Percentiles rank a stretch among this genome's conserved stretches.
phyloP scores from a whole-genome alignment of 1,284 basidiomycete species.

The Vanrija pseudolonga region DNA sequence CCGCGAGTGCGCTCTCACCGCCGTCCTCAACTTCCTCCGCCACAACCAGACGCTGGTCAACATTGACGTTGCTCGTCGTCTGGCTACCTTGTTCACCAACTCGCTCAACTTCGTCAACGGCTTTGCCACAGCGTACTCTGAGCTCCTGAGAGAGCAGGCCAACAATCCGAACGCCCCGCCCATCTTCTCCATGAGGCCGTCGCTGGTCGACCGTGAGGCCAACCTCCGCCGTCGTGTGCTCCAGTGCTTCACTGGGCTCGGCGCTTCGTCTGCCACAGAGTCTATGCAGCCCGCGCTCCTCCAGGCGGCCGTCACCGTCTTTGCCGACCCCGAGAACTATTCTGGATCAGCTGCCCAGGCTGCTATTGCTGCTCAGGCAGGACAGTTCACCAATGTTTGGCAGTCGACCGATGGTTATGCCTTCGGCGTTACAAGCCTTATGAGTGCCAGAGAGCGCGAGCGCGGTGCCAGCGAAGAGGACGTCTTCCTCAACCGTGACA shows the following conservation, averaged over 20 bases:
- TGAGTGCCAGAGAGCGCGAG: constrained; percentile 43
- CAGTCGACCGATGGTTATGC: constrained; percentile 82
- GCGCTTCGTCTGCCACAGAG: constrained; percentile 73
- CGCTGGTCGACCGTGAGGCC: constrained; percentile 74
- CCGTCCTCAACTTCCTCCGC: constrained; percentile 80
- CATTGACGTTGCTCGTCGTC: constrained; percentile 81
- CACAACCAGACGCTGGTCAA: constrained; percentile 79
- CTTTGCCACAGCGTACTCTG: constrained; percentile 51
- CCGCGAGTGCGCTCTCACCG: constrained; percentile 82
- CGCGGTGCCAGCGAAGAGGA: constrained; percentile 47
- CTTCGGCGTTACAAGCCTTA: constrained; percentile 78
- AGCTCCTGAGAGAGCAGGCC: constrained; percentile 46
- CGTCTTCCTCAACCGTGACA: constrained; percentile 70
- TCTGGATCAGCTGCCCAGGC: constrained; percentile 82
- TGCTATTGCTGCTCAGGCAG: constrained; percentile 82
- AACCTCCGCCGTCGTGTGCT: constrained; percentile 79
- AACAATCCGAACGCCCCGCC: constrained; percentile 27
- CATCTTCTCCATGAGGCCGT: constrained; percentile 57
- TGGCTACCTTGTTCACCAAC: constrained; percentile 82
- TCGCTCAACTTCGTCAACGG: constrained; percentile 80
- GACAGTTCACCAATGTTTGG: constrained; percentile 83
- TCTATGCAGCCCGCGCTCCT: constrained; percentile 73
- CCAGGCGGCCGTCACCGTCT: constrained; percentile 76
- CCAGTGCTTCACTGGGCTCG: constrained; percentile 82
- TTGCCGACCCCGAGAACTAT: constrained; percentile 70